phyloP scores from a whole-genome alignment of 148 eudicot genomes.

The Rhododendron simsii region DNA sequence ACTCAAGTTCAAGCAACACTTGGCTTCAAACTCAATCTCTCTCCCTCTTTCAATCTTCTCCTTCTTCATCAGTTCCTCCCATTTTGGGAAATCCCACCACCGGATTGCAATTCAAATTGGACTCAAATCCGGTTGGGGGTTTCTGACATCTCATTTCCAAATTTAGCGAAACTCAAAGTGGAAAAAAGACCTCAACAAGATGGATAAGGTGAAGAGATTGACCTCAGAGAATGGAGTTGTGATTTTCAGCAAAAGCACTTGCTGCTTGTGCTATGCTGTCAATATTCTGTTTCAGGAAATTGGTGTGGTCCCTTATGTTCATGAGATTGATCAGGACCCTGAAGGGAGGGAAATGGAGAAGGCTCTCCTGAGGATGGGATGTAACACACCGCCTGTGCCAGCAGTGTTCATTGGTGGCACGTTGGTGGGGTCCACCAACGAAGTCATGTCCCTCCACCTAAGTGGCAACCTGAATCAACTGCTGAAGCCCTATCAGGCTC shows the following conservation, averaged over 20 bases:
- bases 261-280: constrained; percentile 85
- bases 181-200: constrained; percentile 6
- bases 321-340: constrained; percentile 67
- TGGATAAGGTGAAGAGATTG: constrained; percentile 69
- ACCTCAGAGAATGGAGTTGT: constrained; percentile 70
- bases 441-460: constrained; percentile 37
- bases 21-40: background rate
- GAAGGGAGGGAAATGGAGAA: constrained; percentile 79
- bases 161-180: background rate
- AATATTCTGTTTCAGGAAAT: constrained; percentile 69
- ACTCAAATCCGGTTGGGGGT: background rate
- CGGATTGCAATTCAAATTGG: background rate
- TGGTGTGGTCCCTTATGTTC: constrained; percentile 51
- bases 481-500: constrained; percentile 13
- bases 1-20: background rate
- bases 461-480: constrained; percentile 23
- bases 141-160: background rate
- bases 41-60: background rate
- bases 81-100: background rate
- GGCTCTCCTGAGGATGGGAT: constrained; percentile 65
- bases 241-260: constrained; percentile 87
- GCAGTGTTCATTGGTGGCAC: constrained; percentile 79
- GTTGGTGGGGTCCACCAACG: constrained; percentile 34
- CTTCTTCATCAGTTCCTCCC: background rate
- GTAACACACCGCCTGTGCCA: constrained; percentile 53